Percentiles rank a stretch among this genome's conserved stretches.
Conservation (phyloP, 768 basidiomycete genomes). For the Strobilomyces echinocephalus region DNA sequence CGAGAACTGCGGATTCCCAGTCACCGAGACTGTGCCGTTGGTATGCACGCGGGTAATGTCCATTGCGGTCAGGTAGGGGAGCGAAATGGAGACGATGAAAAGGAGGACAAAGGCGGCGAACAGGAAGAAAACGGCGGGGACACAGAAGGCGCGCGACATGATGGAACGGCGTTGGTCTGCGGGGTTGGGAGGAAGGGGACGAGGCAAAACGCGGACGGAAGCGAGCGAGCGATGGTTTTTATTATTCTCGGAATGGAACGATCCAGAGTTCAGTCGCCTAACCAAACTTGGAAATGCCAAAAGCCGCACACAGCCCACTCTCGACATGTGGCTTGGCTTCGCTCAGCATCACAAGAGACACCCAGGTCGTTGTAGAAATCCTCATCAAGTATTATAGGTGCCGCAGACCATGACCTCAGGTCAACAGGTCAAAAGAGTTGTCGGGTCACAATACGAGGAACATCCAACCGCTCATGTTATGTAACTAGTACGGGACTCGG, state of each 20-base stretch:
- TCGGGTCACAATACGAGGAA: no score
- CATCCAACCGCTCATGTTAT: no score
- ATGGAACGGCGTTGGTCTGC: neutral
- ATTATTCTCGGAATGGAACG: constrained; percentile 13
- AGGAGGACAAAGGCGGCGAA: constrained; percentile 60
- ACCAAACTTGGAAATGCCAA: constrained; percentile 2
- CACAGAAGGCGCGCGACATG: constrained; percentile 52
- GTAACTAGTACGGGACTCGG: no score
- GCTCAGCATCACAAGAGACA: no score
- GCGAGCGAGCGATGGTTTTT: constrained; percentile 6
- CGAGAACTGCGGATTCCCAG: constrained; percentile 28
- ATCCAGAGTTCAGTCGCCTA: neutral
- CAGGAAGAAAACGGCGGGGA: constrained; percentile 56
- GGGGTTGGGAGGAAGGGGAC: constrained; percentile 1
- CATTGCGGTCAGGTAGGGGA: constrained; percentile 62
- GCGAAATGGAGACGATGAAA: constrained; percentile 64
- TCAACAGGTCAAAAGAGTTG: no score
- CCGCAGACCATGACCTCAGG: no score
- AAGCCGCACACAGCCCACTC: constrained; percentile 2
- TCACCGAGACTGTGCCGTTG: constrained; percentile 25
- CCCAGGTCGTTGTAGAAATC: no score
- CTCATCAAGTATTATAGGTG: no score
- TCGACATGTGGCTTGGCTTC: neutral
- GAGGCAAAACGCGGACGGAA: constrained; percentile 1
- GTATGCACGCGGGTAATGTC: constrained; percentile 63